Base-by-base conservation (phyloP, 306 rosid species). In the Psophocarpus tetragonolobus region DNA sequence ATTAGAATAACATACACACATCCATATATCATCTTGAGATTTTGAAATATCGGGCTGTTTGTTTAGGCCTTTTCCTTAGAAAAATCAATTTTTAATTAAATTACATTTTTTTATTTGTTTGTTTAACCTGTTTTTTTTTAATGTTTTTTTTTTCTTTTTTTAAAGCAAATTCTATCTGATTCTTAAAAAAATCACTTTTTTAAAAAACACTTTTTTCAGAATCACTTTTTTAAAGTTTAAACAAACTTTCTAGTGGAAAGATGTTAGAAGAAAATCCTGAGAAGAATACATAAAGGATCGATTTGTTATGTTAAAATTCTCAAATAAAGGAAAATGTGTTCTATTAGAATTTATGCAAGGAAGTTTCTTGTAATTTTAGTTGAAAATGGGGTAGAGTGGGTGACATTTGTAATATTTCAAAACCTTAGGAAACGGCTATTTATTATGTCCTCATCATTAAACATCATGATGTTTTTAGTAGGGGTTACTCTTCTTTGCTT, bases 381-480 rank as follows among this genome's bases (percentile, higher is more conserved):
- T 18, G n/a, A 17, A 15, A 9, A 9, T 4, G 44, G 75, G n/a
- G 45, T 11, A 30, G 62, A 42, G 68, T 13, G 76, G 41, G 18
- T 45, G 70, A 3, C 33, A 15, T 51, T 27, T 76, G 13, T 39
- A 58, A 70, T 50, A 70, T 64, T 68, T 69, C 62, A 82, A 70
- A 69, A 69, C 47, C 13, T 58, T 4, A 8, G 29, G 45, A 20
- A 51, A 29, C 71, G 74, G 15, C 23, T 24, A 63, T 63, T 36
- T 68, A 63, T 62, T 70, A n/a, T n/a, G n/a, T n/a, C n/a, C n/a
- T n/a, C 39, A 12, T 21, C 51, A 35, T 48, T n/a, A 30, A 57
- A 51, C 51, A 65, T 21, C 73, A 27, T 54, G 8, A 63, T 80
- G 53, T 63, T 76, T 71, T 44, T 60, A 60, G 71, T 33, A 67